A percentile compares a stretch with the other conserved stretches of the same genome.
phyloP scores from a whole-genome alignment of 805 yeast genomes.

The Saturnispora silvae region DNA sequence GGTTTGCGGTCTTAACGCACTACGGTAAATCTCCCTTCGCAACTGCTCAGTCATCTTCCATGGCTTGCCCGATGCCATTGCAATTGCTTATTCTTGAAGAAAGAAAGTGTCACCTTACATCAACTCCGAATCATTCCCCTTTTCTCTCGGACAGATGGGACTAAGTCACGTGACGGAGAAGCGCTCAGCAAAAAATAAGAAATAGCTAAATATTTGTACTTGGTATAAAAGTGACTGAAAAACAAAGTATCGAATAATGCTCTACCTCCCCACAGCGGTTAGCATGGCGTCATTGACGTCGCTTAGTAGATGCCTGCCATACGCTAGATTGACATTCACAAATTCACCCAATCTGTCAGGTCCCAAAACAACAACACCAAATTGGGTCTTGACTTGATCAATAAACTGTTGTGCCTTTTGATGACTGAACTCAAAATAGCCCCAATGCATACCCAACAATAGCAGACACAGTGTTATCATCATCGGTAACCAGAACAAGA shows the following conservation, averaged over 20 bases:
- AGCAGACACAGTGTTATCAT: constrained; percentile 42
- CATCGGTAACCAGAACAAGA: constrained; percentile 88
- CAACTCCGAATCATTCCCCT: no score
- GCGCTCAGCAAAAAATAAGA: no score
- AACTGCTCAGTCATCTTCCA: constrained; percentile 44
- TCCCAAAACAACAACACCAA: constrained; percentile 41
- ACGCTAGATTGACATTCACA: constrained; percentile 26
- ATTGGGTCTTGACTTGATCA: constrained; percentile 4
- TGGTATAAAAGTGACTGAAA: no score
- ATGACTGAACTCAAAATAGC: not conserved
- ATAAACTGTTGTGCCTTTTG: not conserved
- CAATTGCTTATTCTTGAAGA: no score
- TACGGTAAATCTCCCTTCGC: constrained; percentile 45
- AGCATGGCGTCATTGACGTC: constrained; percentile 34
- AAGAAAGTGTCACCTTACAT: no score
- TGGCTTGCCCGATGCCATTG: constrained; percentile 4
- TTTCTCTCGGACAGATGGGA: no score
- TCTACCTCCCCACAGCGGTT: constrained; percentile 24
- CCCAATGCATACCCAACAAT: constrained; percentile 20
- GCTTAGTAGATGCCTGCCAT: constrained; percentile 26
- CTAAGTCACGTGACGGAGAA: no score
- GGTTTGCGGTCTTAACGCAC: constrained; percentile 70
- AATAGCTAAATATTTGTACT: no score
- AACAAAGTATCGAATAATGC: not conserved
- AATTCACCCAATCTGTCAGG: constrained; percentile 28